Base-by-base conservation (phyloP, 202 grass and related monocot species). In the Alloteropsis angusta region DNA sequence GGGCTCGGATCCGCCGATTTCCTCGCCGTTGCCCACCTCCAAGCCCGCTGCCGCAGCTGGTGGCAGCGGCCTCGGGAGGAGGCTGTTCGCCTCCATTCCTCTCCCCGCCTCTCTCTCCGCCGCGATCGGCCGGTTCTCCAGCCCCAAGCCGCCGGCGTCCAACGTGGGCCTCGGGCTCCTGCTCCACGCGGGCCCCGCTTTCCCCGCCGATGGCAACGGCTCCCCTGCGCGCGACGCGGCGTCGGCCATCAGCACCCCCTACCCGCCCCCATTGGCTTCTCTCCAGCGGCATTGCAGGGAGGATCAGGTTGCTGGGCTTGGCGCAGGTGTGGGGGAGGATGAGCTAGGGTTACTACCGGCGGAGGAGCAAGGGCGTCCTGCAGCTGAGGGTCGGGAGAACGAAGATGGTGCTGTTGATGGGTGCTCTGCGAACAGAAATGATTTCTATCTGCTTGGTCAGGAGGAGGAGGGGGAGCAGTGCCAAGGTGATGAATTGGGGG, bases 141-240 rank as follows among this genome's bases (percentile, higher is more conserved):
- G 34, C 60, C 19, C 46, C 21, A 66, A 41, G 34, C 60, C 60
- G 15, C 5, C 21, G 14, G 5, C 60, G 35, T 16, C 75, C 46
- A 66, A 65, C 9, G 47, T 66, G 34, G 75, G 75, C 14, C 75
- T 78, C 47, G 46, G 75, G 21, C 61, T 78, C 61, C 19, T 78
- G 5, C 75, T 78, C 46, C 34, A 66, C 61, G 47, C 21, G 46
- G 46, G 14, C 9, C 46, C 5, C 60, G 32, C 35, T 50, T 5
- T n/a, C 60, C 64, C 60, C 60, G 13, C 45, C 12, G 44, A 65
- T 45, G 45, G 6, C 41, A 7, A 23, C 45, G 45, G 11, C 41
- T 4, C 15, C 9, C 22, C 17, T n/a, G 9, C 26, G 17, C 5
- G 17, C 74, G 59, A 49, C 44, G 58, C 58, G 34, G 34, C 60